These are phyloP conservation scores for Prunus yedoensis DNA, from an alignment of 331 rosid genomes.

Conservation along the genomic window DNA sequence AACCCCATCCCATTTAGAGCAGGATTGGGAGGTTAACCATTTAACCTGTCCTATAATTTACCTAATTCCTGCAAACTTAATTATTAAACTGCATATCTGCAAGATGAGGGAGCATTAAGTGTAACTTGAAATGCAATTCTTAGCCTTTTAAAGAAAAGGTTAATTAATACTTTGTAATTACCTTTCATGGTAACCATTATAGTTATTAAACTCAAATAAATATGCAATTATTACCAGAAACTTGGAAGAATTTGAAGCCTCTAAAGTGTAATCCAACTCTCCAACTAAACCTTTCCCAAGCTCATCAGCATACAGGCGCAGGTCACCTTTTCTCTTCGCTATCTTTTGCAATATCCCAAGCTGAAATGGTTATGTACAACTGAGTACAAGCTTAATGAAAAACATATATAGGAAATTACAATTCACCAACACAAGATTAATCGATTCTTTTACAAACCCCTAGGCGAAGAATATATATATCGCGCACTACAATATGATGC, in stretches of 20 bases:
- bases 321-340: slow-evolving; percentile 86
- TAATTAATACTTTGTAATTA: not conserved
- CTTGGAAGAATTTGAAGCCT: slow-evolving; percentile 85
- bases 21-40: slow-evolving; percentile 1
- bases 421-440: not conserved
- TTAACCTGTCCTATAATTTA: not conserved
- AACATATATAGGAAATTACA: not conserved
- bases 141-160: not conserved
- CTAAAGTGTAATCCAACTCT: slow-evolving; percentile 82
- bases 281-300: slow-evolving; percentile 91
- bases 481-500: slow-evolving; percentile 91
- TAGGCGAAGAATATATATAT: slow-evolving; percentile 90
- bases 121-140: not conserved
- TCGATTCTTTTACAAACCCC: slow-evolving; percentile 64
- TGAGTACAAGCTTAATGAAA: slow-evolving; percentile 16
- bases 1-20: not conserved
- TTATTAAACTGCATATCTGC: not conserved
- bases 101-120: not conserved
- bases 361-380: slow-evolving; percentile 47
- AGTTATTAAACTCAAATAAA: not conserved
- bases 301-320: slow-evolving; percentile 92
- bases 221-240: slow-evolving; percentile 59
- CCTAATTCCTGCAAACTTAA: not conserved
- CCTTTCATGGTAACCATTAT: not conserved
- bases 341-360: slow-evolving; percentile 78